These are phyloP conservation scores for Pseudonitzschia pungens DNA, from an alignment of 108 stramenopile genomes.

Conservation along the genomic window DNA sequence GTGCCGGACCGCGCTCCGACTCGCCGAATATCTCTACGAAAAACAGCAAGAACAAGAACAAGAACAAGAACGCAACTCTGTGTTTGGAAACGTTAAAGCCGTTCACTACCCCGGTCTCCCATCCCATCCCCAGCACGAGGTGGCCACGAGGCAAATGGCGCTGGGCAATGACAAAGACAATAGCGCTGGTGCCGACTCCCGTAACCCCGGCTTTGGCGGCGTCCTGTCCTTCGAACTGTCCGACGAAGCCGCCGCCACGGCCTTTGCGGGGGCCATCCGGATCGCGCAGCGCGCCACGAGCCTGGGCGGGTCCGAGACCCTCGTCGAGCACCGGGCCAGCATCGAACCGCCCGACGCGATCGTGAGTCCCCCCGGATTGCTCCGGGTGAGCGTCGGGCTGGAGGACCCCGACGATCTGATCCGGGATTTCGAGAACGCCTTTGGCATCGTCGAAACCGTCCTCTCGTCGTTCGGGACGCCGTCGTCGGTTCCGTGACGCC, in stretches of 20 bases:
- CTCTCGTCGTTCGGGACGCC: too few species aligned
- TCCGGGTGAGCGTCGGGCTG: slow-evolving; percentile 88
- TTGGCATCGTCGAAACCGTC: slow-evolving; percentile 43
- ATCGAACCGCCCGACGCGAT: slow-evolving; percentile 82
- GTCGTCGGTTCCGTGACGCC: too few species aligned
- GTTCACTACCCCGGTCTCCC: slow-evolving; percentile 91
- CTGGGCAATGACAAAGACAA: not conserved
- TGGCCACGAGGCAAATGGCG: slow-evolving; percentile 72
- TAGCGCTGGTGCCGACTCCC: not conserved
- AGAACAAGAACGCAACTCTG: too few species aligned
- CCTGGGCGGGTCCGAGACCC: slow-evolving; percentile 95
- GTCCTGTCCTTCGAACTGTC: slow-evolving; percentile 89
- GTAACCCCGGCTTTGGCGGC: slow-evolving; percentile 58
- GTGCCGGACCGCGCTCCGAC: slow-evolving; percentile 55
- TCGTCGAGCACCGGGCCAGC: slow-evolving; percentile 90
- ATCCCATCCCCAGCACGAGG: slow-evolving; percentile 82
- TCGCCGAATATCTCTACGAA: slow-evolving; percentile 55
- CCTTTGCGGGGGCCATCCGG: slow-evolving; percentile 74
- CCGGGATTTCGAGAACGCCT: slow-evolving; percentile 74
- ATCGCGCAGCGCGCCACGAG: slow-evolving; percentile 85
- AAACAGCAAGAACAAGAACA: slow-evolving; percentile 17
- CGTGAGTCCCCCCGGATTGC: slow-evolving; percentile 78
- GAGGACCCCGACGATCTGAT: slow-evolving; percentile 83
- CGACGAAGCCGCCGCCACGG: slow-evolving; percentile 64
- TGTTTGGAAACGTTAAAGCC: slow-evolving; percentile 31